Evolutionary conservation across 1,284 basidiomycete genomes (phyloP), one percentile per base, ranked within the genome.

Genomic region (Cystobasidium slooffiae): DNA sequence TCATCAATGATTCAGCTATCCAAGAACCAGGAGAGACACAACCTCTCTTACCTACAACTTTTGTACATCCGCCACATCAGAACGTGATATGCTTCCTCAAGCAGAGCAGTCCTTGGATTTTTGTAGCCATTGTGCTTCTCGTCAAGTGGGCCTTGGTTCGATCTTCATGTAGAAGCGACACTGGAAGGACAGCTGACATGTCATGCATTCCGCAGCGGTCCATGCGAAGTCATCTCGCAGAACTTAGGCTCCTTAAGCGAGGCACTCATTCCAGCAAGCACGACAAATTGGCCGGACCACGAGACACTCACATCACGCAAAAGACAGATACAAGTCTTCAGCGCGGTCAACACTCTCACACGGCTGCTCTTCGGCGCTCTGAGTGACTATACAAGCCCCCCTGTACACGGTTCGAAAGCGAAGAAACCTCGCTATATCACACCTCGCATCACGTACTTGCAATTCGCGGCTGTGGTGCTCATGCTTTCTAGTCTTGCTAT

Each of bases 221-320:
- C 78, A 1, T 69, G 56, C 9, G 79, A 79, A 51, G 75, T 76
- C 66, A 76, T 77, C 49, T 78, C 79, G 68, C 75, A 77, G 6
- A 75, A 74, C 3, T 66, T 80, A n/a, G 77, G 77, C 6, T 51
- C 62, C 0, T 68, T 79, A 44, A 67, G 78, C 46, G 75, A 77
- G 22, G 75, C 76, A 1, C 62, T 80, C 18, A 66, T 77, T 6
- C 61, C 73, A 22, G 22, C 74, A 58, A n/a, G 49, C 6, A 51
- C 53, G 51, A 51, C 72, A 20, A 24, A 20, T 6, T 73, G 75
- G 75, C 70, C 63, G 55, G 52, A 49, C 43, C 22, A 61, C 12
- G 47, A 47, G 20, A 76, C 69, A 0, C 76, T 80, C 16, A 41
- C 56, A 8, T 52, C 77, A 22, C 65, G 78, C 20, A 74, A 72